These are phyloP conservation scores for Eutrema heterophyllum DNA, from an alignment of 345 rosid species.

Conservation along the genomic window DNA sequence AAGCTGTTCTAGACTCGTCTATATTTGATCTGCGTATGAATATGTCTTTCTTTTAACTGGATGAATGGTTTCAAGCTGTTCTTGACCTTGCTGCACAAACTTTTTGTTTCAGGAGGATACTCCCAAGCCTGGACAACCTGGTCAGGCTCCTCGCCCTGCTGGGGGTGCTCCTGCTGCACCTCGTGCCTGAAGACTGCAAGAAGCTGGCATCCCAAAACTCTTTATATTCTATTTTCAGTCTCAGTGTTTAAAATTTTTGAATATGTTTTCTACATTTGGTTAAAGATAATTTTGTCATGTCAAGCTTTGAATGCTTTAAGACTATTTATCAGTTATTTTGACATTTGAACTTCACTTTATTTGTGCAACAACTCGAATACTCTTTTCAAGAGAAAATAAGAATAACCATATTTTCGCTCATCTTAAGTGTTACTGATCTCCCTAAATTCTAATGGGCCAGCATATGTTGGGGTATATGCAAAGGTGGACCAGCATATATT, in stretches of 20 bases:
- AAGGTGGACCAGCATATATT: too few relatives aligned
- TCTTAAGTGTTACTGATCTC: neutral
- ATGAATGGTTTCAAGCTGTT: too few relatives aligned
- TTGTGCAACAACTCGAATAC: neutral
- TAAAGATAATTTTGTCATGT: neutral
- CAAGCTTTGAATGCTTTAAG: constrained; percentile 11
- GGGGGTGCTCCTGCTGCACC: constrained; percentile 53
- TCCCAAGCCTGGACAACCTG: constrained; percentile 60
- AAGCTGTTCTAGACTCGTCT: neutral
- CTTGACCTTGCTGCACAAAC: too few relatives aligned
- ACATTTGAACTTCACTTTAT: neutral
- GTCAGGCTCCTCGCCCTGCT: constrained; percentile 55
- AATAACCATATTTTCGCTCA: neutral
- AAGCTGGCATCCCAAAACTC: neutral
- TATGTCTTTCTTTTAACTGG: too few relatives aligned
- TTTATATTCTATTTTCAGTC: constrained; percentile 3
- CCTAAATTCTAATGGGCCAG: too few relatives aligned
- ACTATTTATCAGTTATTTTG: neutral
- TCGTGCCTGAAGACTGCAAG: constrained; percentile 39
- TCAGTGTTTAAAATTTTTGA: constrained; percentile 10
- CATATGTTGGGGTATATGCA: too few relatives aligned
- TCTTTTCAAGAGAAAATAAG: neutral
- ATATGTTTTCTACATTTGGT: constrained; percentile 16
- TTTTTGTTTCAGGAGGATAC: constrained; percentile 43
- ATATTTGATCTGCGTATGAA: neutral